A percentile compares a stretch with the other conserved stretches of the same genome.
Evolutionary conservation across 345 rosid species (phyloP).

Genomic region (Acer negundo): DNA sequence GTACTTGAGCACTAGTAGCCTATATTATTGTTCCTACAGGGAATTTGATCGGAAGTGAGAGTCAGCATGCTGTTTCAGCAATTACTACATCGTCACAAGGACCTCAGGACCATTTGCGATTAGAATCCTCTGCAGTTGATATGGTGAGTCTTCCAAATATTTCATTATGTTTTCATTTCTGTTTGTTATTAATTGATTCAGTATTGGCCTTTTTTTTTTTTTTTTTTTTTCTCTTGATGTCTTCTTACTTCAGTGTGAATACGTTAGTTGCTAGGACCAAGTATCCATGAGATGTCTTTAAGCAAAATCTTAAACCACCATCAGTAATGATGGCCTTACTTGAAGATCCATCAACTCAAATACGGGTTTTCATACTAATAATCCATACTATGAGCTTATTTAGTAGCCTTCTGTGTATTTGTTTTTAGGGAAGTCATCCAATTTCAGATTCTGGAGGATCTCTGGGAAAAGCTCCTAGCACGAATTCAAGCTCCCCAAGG

Average conservation of each 20-base stretch:
- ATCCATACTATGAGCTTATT: background rate
- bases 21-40: slow-evolving; percentile 54
- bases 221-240: background rate
- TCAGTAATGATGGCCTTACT: background rate
- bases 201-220: background rate
- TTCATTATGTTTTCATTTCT: background rate
- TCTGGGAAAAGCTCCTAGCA: slow-evolving; percentile 56
- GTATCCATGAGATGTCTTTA: background rate
- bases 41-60: slow-evolving; percentile 42
- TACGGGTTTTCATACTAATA: background rate
- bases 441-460: slow-evolving; percentile 44
- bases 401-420: slow-evolving; percentile 10
- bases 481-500: slow-evolving; percentile 56
- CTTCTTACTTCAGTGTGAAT: background rate
- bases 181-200: background rate
- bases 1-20: slow-evolving; percentile 30
- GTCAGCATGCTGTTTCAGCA: slow-evolving; percentile 56
- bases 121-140: slow-evolving; percentile 34
- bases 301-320: background rate
- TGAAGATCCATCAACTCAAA: background rate
- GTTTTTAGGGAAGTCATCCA: slow-evolving; percentile 33
- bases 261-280: background rate
- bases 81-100: slow-evolving; percentile 44
- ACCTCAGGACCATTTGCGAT: slow-evolving; percentile 21
- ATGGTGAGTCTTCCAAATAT: slow-evolving; percentile 30